Percentiles rank a stretch among this genome's conserved stretches.
Evolutionary conservation across 2,329 filamentous ascomycete species (phyloP).

Genomic region (Trichoderma harzianum): DNA sequence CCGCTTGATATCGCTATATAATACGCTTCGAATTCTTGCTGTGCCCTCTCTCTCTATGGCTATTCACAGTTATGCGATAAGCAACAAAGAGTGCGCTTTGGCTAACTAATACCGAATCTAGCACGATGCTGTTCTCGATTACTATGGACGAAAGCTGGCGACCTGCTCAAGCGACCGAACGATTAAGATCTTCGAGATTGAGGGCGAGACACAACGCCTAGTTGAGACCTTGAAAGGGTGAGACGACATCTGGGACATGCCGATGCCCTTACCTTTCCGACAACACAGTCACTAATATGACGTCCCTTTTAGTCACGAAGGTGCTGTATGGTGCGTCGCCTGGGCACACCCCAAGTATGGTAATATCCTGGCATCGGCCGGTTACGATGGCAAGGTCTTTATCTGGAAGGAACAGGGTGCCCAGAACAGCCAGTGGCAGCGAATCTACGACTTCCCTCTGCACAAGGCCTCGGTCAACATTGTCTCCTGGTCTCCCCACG

Average conservation of each 20-base stretch:
- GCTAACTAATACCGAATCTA: constrained; percentile 32
- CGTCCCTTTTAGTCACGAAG: constrained; percentile 69
- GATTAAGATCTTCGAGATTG: constrained; percentile 98
- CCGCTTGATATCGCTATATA: neutral
- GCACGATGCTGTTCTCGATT: constrained; percentile 98
- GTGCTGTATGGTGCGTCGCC: constrained; percentile 94
- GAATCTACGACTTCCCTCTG: constrained; percentile 87
- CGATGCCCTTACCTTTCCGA: neutral
- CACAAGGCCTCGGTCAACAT: constrained; percentile 97
- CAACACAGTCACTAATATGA: neutral
- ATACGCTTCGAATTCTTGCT: too few species aligned
- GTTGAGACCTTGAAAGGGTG: constrained; percentile 93
- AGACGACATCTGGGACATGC: neutral
- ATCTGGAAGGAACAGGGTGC: constrained; percentile 89
- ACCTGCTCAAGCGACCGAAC: constrained; percentile 98
- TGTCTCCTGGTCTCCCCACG: constrained; percentile 95
- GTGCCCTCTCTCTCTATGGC: neutral
- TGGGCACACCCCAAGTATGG: constrained; percentile 99
- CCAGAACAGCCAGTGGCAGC: constrained; percentile 64
- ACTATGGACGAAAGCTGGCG: constrained; percentile 92
- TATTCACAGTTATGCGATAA: constrained; percentile 17
- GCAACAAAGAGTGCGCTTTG: constrained; percentile 15
- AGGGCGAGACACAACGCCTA: constrained; percentile 84
- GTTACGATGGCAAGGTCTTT: constrained; percentile 96
- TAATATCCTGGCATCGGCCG: constrained; percentile 92